Conservation (phyloP, 2,329 filamentous ascomycete genomes). For the Tetracladium maxilliforme region DNA sequence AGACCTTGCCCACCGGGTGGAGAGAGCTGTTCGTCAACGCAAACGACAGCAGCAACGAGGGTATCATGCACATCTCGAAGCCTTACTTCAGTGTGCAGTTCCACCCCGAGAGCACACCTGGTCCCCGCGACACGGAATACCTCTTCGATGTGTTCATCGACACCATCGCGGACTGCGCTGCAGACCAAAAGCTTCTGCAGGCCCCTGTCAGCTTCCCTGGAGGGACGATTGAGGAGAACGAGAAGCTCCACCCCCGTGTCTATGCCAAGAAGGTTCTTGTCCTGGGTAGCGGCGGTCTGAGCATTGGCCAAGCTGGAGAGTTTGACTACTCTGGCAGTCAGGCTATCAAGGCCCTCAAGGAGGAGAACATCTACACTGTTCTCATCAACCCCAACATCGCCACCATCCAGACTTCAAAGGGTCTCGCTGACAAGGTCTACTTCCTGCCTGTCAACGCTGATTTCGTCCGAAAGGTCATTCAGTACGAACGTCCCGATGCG, state of each 20-base stretch:
- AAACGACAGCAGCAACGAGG: slow-evolving; percentile 96
- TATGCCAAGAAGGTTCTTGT: slow-evolving; percentile 89
- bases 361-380: slow-evolving; percentile 95
- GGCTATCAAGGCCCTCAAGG: slow-evolving; percentile 94
- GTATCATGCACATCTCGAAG: slow-evolving; percentile 72
- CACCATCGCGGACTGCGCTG: slow-evolving; percentile 60
- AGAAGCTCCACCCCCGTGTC: slow-evolving; percentile 61
- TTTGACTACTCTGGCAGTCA: slow-evolving; percentile 98
- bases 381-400: slow-evolving; percentile 99
- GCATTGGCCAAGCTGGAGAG: slow-evolving; percentile 94
- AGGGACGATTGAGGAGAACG: slow-evolving; percentile 66
- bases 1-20: slow-evolving; percentile 72
- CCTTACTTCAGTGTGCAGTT: slow-evolving; percentile 99
- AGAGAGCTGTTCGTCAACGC: slow-evolving; percentile 98
- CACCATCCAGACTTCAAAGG: slow-evolving; percentile 96
- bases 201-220: slow-evolving; percentile 78
- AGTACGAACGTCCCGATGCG: slow-evolving; percentile 84
- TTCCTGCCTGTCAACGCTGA: slow-evolving; percentile 95
- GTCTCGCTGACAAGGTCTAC: slow-evolving; percentile 95
- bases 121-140: slow-evolving; percentile 89
- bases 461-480: slow-evolving; percentile 94
- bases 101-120: slow-evolving; percentile 92
- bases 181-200: slow-evolving; percentile 50
- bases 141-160: slow-evolving; percentile 94
- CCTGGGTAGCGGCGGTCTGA: slow-evolving; percentile 85